Evolutionary conservation across 805 yeast species (phyloP).

Genomic region (Maudiozyma turicensis): DNA sequence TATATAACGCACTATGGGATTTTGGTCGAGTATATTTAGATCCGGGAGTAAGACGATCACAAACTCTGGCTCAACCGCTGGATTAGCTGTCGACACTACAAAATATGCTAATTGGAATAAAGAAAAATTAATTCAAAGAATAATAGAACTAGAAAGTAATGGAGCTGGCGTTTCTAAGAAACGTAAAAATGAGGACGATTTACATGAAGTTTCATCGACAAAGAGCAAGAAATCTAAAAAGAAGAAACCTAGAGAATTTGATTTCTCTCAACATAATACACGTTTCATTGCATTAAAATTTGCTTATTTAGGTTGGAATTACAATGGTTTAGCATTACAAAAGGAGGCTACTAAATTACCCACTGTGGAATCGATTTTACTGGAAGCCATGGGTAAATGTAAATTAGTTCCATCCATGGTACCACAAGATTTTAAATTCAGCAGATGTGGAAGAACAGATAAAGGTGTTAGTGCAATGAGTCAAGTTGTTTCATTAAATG

Average conservation of each 20-base stretch:
- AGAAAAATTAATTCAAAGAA: slow-evolving; percentile 48
- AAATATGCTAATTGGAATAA: slow-evolving; percentile 55
- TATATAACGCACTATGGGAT: slow-evolving; percentile 7
- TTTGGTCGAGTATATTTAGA: slow-evolving; percentile 11
- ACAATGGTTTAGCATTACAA: slow-evolving; percentile 83
- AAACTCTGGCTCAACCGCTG: not conserved
- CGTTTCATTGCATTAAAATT: slow-evolving; percentile 73
- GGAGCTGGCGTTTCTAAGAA: not conserved
- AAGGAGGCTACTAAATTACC: slow-evolving; percentile 67
- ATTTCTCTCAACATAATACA: slow-evolving; percentile 50
- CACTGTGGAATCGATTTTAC: slow-evolving; percentile 72
- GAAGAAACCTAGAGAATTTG: slow-evolving; percentile 41
- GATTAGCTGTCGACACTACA: slow-evolving; percentile 3
- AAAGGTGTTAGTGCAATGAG: slow-evolving; percentile 96
- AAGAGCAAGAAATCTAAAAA: slow-evolving; percentile 21
- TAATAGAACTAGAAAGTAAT: slow-evolving; percentile 44
- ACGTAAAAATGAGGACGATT: slow-evolving; percentile 1
- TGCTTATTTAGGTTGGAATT: slow-evolving; percentile 90
- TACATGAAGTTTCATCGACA: not conserved
- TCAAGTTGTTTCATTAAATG: slow-evolving; percentile 75
- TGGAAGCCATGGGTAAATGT: slow-evolving; percentile 62
- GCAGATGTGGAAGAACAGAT: slow-evolving; percentile 92
- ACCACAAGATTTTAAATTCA: slow-evolving; percentile 58
- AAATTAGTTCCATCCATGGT: slow-evolving; percentile 52
- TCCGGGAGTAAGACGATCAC: slow-evolving; percentile 3